Base-by-base conservation (phyloP, 1,284 basidiomycete genomes). In the Meripilus lineatus region DNA sequence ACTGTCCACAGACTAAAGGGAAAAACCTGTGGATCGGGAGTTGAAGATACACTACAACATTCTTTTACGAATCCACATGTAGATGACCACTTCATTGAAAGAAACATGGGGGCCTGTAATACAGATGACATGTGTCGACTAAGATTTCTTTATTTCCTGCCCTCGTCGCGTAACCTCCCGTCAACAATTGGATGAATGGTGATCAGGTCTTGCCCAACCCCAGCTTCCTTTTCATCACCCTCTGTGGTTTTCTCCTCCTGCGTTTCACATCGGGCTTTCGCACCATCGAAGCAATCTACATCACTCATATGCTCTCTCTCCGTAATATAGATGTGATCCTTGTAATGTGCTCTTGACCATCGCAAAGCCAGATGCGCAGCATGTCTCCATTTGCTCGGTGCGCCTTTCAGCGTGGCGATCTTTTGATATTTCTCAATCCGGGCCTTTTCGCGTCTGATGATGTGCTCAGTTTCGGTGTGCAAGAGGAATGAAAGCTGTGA, bases 251-350 rank as follows among this genome's bases (percentile, higher is more conserved):
- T 40, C 11, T 40, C 18, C 49, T 40, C 54, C 50, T 36, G 57
- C 47, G 38, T 71, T 68, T 32, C 22, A 11, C 54, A 52, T 25
- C 72, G 32, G 55, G 44, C 62, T 39, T 60, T 66, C 33, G 64
- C 62, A 40, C 89, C 85, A 53, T 91, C 78, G 54, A 80, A 85
- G 39, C 74, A 72, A 59, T 93, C 89, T 0, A 92, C 79, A 4
- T 57, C 58, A 49, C 76, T 80, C 89, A 93, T 91, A 57, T 92
- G 83, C 58, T 92, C 87, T 37, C 75, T 70, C 42, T 69, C 68
- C 3, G 77, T 70, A 18, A 89, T 67, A 40, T 72, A 69, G 49
- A 89, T 65, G 25, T 81, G 77, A 49, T 85, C 79, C 45, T 70
- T 66, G 53, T 80, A 81, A 50, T 79, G 79, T 15, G 53, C 62